Conservation (phyloP, 257 asterid genomes). For the Solanum pinnatisectum region DNA sequence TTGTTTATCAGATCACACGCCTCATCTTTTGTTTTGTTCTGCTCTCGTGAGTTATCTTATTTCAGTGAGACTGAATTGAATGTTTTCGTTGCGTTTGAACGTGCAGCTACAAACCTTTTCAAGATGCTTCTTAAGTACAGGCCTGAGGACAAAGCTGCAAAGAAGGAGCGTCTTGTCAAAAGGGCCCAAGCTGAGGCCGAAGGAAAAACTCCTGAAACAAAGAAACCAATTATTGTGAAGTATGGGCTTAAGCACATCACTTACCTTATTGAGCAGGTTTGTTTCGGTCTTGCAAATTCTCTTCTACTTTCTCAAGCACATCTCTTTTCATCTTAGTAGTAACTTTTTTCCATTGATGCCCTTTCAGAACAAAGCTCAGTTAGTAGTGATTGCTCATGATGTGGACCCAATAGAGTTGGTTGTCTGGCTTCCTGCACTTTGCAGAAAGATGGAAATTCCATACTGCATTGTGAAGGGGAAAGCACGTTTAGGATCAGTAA, state of each 20-base stretch:
- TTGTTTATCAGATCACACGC: not conserved
- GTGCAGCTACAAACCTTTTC: slow-evolving; percentile 30
- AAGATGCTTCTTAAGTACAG: slow-evolving; percentile 42
- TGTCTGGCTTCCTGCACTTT: slow-evolving; percentile 30
- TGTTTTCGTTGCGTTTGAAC: not conserved
- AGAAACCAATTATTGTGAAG: slow-evolving; percentile 39
- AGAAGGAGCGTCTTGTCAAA: slow-evolving; percentile 31
- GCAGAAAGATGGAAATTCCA: slow-evolving; percentile 42
- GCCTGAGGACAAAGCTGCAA: slow-evolving; percentile 37
- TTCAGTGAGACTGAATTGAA: not conserved
- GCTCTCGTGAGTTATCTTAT: not conserved
- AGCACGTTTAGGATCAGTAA: slow-evolving; percentile 24
- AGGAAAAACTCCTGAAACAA: slow-evolving; percentile 28
- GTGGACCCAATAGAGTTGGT: slow-evolving; percentile 40
- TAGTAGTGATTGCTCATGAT: slow-evolving; percentile 42
- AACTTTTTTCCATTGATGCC: not conserved
- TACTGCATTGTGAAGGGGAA: slow-evolving; percentile 41
- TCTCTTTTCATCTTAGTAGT: not conserved
- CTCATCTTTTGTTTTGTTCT: not conserved
- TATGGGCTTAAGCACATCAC: slow-evolving; percentile 39
- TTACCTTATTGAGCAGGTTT: slow-evolving; percentile 38
- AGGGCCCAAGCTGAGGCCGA: slow-evolving; percentile 41
- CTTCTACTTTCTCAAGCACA: not conserved
- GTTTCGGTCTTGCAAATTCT: not conserved
- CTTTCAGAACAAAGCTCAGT: slow-evolving; percentile 32